phyloP scores from a whole-genome alignment of 805 yeast species.

The Myxozyma neglecta region DNA sequence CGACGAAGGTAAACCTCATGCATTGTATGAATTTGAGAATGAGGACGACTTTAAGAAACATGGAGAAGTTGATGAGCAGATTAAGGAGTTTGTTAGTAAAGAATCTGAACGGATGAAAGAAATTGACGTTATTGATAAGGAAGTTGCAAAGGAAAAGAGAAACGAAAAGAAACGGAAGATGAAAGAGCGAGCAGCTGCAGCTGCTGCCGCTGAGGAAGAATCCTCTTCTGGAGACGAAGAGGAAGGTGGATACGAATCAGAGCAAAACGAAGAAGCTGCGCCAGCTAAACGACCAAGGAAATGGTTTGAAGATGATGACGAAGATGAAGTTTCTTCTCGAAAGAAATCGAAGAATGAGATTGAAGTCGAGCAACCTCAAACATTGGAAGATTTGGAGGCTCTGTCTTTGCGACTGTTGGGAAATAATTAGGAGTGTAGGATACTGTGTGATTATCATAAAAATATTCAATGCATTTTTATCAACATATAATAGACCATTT shows the following conservation, averaged over 20 bases:
- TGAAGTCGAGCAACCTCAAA: conserved; percentile 84
- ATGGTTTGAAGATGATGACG: conserved; percentile 34
- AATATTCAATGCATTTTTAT: neutral
- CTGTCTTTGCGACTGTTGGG: conserved; percentile 56
- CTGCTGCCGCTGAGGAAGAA: conserved; percentile 35
- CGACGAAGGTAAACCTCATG: conserved; percentile 91
- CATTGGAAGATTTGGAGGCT: conserved; percentile 91
- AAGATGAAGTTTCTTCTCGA: conserved; percentile 28
- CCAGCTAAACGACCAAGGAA: conserved; percentile 22
- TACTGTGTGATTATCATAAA: neutral
- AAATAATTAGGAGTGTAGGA: neutral
- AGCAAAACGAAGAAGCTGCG: conserved; percentile 55
- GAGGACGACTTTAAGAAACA: conserved; percentile 78
- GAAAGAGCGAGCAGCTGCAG: conserved; percentile 40
- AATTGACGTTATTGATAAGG: conserved; percentile 78
- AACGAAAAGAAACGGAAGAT: conserved; percentile 82
- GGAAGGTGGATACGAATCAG: conserved; percentile 43
- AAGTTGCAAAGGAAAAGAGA: conserved; percentile 69
- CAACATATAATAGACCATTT: no score
- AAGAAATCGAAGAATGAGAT: conserved; percentile 45
- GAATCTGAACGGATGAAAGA: conserved; percentile 69
- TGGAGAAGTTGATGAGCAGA: conserved; percentile 69
- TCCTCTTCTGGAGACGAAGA: conserved; percentile 34
- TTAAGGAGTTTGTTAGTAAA: conserved; percentile 60
- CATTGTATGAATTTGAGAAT: conserved; percentile 84